Percentiles rank a stretch among this genome's conserved stretches.
These are phyloP conservation scores for Neonectria coccinea DNA, from an alignment of 2,329 filamentous ascomycete genomes.

Conservation along the genomic window DNA sequence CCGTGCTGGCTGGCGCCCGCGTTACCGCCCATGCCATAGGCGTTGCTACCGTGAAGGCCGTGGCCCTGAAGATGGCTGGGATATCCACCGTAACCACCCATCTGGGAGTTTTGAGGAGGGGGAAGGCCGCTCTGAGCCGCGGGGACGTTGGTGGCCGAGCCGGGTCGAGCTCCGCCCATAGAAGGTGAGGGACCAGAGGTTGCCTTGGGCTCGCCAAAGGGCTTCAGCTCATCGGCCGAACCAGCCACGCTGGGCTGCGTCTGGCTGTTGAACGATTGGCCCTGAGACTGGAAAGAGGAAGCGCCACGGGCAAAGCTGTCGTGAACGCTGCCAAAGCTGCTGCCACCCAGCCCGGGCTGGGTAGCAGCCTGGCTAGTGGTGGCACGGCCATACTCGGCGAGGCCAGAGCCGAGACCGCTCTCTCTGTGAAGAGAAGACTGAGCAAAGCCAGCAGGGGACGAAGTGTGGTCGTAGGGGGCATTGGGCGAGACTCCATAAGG, in stretches of 20 bases:
- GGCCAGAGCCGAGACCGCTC: slow-evolving; percentile 61
- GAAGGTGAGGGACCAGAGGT: slow-evolving; percentile 68
- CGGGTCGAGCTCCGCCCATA: slow-evolving; percentile 66
- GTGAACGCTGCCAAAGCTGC: slow-evolving; percentile 65
- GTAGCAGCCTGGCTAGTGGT: slow-evolving; percentile 62
- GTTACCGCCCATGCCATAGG: slow-evolving; percentile 66
- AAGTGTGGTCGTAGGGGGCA: slow-evolving; percentile 67
- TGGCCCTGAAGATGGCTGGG: slow-evolving; percentile 66
- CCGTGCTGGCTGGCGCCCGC: slow-evolving; percentile 64
- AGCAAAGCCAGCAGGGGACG: slow-evolving; percentile 66
- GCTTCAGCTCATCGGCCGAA: slow-evolving; percentile 67
- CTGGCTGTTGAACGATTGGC: slow-evolving; percentile 65
- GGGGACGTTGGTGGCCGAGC: slow-evolving; percentile 67
- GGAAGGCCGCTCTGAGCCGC: slow-evolving; percentile 65
- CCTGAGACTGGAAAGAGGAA: slow-evolving; percentile 67
- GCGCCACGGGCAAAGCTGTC: slow-evolving; percentile 67
- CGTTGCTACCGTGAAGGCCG: slow-evolving; percentile 65
- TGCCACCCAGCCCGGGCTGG: slow-evolving; percentile 63
- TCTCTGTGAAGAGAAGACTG: slow-evolving; percentile 67
- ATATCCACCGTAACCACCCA: slow-evolving; percentile 67
- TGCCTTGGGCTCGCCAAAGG: slow-evolving; percentile 67
- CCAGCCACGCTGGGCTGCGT: slow-evolving; percentile 59
- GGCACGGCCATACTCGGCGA: slow-evolving; percentile 67
- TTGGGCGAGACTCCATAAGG: slow-evolving; percentile 69
- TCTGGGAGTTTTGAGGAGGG: slow-evolving; percentile 67